phyloP scores from a whole-genome alignment of 441 rosid species.

The Erysimum cheiri region DNA sequence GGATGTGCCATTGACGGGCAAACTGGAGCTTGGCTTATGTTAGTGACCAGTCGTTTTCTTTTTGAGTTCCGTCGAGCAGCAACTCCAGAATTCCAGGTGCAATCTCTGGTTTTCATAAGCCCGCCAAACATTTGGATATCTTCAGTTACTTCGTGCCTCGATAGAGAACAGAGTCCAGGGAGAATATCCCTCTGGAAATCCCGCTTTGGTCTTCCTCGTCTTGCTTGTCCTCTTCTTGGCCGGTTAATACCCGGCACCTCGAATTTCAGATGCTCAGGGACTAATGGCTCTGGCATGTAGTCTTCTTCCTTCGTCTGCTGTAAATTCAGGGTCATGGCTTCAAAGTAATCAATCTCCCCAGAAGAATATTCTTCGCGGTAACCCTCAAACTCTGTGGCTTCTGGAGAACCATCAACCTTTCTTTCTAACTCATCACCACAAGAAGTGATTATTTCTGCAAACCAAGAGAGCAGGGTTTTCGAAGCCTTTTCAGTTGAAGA shows the following conservation, averaged over 20 bases:
- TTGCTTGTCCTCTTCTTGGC: slow-evolving; percentile 76
- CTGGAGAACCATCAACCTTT: slow-evolving; percentile 46
- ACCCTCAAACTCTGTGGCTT: slow-evolving; percentile 45
- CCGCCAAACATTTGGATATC: slow-evolving; percentile 89
- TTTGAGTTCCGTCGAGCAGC: slow-evolving; percentile 34
- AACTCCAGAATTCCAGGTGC: slow-evolving; percentile 26
- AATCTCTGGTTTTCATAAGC: slow-evolving; percentile 53
- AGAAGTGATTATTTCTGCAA: slow-evolving; percentile 62
- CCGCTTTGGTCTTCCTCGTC: slow-evolving; percentile 93
- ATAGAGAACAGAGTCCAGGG: slow-evolving; percentile 82
- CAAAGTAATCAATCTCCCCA: slow-evolving; percentile 77
- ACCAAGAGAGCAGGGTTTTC: slow-evolving; percentile 73
- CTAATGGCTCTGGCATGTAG: slow-evolving; percentile 79
- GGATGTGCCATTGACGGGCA: slow-evolving; percentile 34
- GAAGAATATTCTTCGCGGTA: slow-evolving; percentile 51
- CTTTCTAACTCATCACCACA: slow-evolving; percentile 54
- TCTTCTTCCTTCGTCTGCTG: slow-evolving; percentile 66
- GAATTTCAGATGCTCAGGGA: slow-evolving; percentile 62
- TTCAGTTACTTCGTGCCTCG: slow-evolving; percentile 87
- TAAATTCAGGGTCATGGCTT: slow-evolving; percentile 74
- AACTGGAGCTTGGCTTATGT: slow-evolving; percentile 35
- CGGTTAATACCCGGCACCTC: slow-evolving; percentile 51
- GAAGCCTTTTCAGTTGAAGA: slow-evolving; percentile 50
- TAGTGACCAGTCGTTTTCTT: slow-evolving; percentile 33
- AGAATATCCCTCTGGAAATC: slow-evolving; percentile 98